These are phyloP conservation scores for Xylaria sp. DNA, from an alignment of 2,329 filamentous ascomycete genomes.

Conservation along the genomic window DNA sequence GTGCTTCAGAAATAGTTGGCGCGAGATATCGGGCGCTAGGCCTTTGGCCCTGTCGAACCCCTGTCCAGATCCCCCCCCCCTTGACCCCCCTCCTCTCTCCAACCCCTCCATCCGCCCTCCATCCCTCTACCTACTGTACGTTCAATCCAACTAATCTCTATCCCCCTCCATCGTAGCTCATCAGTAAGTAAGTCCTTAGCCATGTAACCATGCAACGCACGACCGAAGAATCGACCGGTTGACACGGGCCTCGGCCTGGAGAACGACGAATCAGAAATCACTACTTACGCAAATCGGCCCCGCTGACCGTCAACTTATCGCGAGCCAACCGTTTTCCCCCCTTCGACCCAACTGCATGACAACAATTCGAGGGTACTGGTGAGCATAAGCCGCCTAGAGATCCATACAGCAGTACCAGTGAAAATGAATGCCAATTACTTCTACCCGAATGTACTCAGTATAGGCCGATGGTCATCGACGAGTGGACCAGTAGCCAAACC, in stretches of 20 bases:
- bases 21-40: conserved; percentile 52
- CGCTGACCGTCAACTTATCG: conserved; percentile 34
- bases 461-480: conserved; percentile 20
- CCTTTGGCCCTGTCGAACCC: conserved; percentile 46
- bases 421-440: conserved; percentile 5
- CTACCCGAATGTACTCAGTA: conserved; percentile 18
- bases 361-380: conserved; percentile 23
- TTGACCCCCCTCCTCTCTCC: neutral
- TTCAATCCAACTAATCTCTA: neutral
- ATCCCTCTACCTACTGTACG: neutral
- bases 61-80: conserved; percentile 28
- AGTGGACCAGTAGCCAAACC: neutral
- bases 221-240: conserved; percentile 28
- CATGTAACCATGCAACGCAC: conserved; percentile 23
- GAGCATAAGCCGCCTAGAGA: conserved; percentile 23
- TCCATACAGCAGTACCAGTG: conserved; percentile 16
- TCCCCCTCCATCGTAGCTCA: conserved; percentile 20
- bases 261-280: conserved; percentile 41
- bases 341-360: conserved; percentile 27
- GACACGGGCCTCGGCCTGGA: conserved; percentile 18
- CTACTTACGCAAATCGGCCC: conserved; percentile 30
- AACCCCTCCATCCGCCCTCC: conserved; percentile 23
- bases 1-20: conserved; percentile 59
- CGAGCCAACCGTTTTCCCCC: conserved; percentile 33
- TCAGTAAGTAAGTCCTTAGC: conserved; percentile 17